These are phyloP conservation scores for Sutorius eximius DNA, from an alignment of 1,284 basidiomycete species.

Conservation along the genomic window DNA sequence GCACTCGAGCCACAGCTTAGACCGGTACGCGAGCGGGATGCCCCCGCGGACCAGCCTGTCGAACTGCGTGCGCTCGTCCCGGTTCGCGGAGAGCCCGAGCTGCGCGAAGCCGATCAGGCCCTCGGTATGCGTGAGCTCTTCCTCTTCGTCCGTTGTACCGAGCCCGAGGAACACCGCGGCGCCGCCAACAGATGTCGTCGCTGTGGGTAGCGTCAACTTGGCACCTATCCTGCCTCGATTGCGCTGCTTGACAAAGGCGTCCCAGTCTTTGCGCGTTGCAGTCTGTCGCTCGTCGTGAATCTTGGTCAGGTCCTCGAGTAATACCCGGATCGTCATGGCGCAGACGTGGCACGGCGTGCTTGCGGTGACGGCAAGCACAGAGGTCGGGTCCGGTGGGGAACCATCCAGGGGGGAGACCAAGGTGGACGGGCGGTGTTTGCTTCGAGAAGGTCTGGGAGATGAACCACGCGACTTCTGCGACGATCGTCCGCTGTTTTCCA, in stretches of 20 bases:
- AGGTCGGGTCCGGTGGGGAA: slow-evolving; percentile 39
- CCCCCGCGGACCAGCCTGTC: slow-evolving; percentile 78
- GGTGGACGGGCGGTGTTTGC: slow-evolving; percentile 44
- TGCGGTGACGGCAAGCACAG: slow-evolving; percentile 55
- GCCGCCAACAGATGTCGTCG: slow-evolving; percentile 12
- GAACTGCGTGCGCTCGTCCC: slow-evolving; percentile 80
- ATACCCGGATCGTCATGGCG: slow-evolving; percentile 70
- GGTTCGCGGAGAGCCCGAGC: slow-evolving; percentile 71
- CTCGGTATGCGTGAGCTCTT: slow-evolving; percentile 70
- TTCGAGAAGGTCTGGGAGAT: slow-evolving; percentile 54
- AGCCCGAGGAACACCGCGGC: slow-evolving; percentile 64
- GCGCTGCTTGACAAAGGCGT: slow-evolving; percentile 77
- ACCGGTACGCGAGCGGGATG: slow-evolving; percentile 85
- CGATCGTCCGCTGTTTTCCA: slow-evolving; percentile 21
- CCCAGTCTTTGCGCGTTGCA: slow-evolving; percentile 81
- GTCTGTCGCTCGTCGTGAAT: slow-evolving; percentile 86
- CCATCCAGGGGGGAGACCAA: slow-evolving; percentile 36
- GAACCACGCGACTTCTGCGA: slow-evolving; percentile 37
- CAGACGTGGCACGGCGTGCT: slow-evolving; percentile 71
- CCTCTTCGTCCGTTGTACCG: slow-evolving; percentile 59
- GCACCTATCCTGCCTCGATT: slow-evolving; percentile 44
- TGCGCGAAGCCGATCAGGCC: slow-evolving; percentile 88
- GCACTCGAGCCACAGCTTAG: slow-evolving; percentile 91
- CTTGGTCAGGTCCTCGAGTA: slow-evolving; percentile 80
- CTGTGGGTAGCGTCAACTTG: slow-evolving; percentile 14